Base-by-base conservation (phyloP, 495 filamentous ascomycete species). In the Staphylotrichum longicolle region DNA sequence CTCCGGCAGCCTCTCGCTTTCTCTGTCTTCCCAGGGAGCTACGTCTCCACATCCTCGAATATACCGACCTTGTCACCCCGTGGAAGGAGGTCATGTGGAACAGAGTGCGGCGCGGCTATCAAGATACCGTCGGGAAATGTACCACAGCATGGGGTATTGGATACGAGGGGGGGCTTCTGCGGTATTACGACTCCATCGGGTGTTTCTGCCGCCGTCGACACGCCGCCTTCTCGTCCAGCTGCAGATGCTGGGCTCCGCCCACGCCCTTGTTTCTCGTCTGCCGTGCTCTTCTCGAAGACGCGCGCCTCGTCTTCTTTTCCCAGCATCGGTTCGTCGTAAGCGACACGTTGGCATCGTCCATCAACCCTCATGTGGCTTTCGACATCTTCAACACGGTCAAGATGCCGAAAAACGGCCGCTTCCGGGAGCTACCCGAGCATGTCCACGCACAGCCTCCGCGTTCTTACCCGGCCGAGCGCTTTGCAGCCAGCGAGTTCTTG, bases 221-320 rank as follows among this genome's bases (percentile, higher is more conserved):
- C 20, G 52, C 52, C 10, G 52, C 39, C 39, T 55, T 55, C 52
- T 55, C 52, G 11, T 41, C 52, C 10, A 5, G 15, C n/a, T 55
- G 52, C 27, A 10, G 20, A 32, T 55, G 52, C 52, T 55, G 52
- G 52, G 37, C 52, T 30, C 52, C 52, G 52, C 52, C 52, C 9
- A 55, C 52, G 15, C 52, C 52, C 52, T 55, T 55, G 52, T 55
- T 55, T 27, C 39, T 55, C 52, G 27, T 55, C 52, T 55, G 37
- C 40, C 52, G 39, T 14, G 8, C 52, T 14, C 39, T 55, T 7
- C 14, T 35, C 0, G 20, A 44, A 7, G 52, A 54, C 8, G 52
- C 52, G 52, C 27, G 34, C 41, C 42, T 55, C 52, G 39, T 44
- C 8, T 44, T 55, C 12, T 55, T 44, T 4, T 55, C 52, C 7